Base-by-base conservation (phyloP, 2,329 filamentous ascomycete species). In the Fusarium gaditjirri region DNA sequence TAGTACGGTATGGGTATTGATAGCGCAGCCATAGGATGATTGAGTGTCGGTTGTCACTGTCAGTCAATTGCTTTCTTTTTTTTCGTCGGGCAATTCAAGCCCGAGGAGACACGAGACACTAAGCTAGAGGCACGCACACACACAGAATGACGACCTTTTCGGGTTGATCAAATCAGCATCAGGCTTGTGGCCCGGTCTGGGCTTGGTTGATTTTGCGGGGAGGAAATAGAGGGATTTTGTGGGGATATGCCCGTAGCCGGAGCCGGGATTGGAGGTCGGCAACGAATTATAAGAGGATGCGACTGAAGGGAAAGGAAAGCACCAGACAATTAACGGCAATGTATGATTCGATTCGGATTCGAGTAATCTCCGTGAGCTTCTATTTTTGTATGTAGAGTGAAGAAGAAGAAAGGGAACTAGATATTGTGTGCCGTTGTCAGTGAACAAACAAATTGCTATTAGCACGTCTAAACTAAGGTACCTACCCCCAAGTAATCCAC, bases 211-310 rank as follows among this genome's bases (percentile, higher is more conserved):
- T 71, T 73, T 73, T 73, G 70, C 70, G 70, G 70, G 66, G 70
- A 61, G 63, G 49, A 10, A 42, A 47, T 44, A 72, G 55, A 68
- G n/a, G 29, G 21, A 49, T 57, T 68, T 73, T 73, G 70, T 73
- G 70, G 70, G 46, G 70, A 36, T 50, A 38, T 35, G 17, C 71
- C 58, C 43, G 71, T 73, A 71, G 70, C 70, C 70, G 70, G 70
- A 39, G 44, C 55, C 70, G 70, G 70, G 67, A 73, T 60, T 61
- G 46, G 70, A 73, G 49, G 57, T 71, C 70, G 70, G 70, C 67
- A 73, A 66, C 54, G 33, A 31, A 36, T 31, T 53, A 17, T 47
- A 19, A 56, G 43, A 44, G 61, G 25, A 55, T 46, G 8, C 21
- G 17, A 23, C 19, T 54, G 41, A 36, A 27, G 7, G 23, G 31